These are phyloP conservation scores for Yamadazyma philogaea DNA, from an alignment of 805 yeast species.

Conservation along the genomic window DNA sequence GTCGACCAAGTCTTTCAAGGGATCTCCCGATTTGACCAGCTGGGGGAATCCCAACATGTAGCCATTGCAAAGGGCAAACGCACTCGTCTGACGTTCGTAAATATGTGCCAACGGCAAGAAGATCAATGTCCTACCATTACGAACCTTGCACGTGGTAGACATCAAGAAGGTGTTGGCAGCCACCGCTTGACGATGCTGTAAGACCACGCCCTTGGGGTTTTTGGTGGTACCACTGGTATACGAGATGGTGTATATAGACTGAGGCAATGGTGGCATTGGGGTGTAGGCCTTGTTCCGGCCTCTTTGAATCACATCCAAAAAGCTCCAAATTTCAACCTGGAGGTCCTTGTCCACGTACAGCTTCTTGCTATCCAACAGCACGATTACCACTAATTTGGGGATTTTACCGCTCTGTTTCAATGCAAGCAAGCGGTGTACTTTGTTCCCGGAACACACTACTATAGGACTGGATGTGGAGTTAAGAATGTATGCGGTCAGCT, in stretches of 20 bases:
- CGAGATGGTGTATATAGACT: conserved; percentile 36
- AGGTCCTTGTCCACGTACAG: conserved; percentile 1
- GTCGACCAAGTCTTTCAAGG: conserved; percentile 47
- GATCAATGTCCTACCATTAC: conserved; percentile 25
- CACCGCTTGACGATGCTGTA: conserved; percentile 48
- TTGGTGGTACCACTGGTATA: conserved; percentile 61
- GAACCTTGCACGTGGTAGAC: conserved; percentile 19
- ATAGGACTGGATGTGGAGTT: conserved; percentile 36
- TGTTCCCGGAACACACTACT: conserved; percentile 49
- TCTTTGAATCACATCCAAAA: conserved; percentile 24
- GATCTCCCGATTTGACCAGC: conserved; percentile 19
- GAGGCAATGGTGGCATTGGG: conserved; percentile 28
- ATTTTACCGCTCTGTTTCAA: conserved; percentile 19
- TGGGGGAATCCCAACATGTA: conserved; percentile 50
- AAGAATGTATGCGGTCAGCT: conserved; percentile 29
- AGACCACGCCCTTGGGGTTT: conserved; percentile 65
- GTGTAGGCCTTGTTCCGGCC: conserved; percentile 34
- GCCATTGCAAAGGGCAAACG: conserved; percentile 45
- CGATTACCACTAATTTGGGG: conserved; percentile 44
- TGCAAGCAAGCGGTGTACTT: conserved; percentile 32
- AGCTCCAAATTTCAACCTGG: conserved; percentile 20
- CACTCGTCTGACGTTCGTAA: conserved; percentile 47
- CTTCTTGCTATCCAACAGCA: conserved; percentile 34
- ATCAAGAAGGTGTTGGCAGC: conserved; percentile 42
- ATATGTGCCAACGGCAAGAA: conserved; percentile 60